Percentiles rank a stretch among this genome's conserved stretches.
Conservation (phyloP, 306 rosid species). For the Vigna nakashimae region DNA sequence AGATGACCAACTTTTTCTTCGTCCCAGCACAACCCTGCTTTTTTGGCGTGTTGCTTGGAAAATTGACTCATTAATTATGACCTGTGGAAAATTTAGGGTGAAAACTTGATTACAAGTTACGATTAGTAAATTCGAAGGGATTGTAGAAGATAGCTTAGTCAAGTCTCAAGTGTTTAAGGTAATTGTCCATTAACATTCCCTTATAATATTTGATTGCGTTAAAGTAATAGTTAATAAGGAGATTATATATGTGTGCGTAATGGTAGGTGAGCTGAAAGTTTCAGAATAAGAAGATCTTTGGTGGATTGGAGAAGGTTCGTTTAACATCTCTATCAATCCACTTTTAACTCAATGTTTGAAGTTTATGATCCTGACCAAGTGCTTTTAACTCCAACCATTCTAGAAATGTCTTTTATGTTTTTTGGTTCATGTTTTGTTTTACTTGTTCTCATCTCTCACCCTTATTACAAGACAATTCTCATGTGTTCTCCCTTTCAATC, state of each 20-base stretch:
- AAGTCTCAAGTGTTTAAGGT: neutral
- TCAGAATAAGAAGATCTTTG: no score
- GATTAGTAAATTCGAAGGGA: conserved; percentile 13
- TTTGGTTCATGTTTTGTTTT: neutral
- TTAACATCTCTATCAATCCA: no score
- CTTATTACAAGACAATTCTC: neutral
- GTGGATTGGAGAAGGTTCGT: no score
- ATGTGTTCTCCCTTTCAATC: neutral
- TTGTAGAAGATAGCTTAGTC: neutral
- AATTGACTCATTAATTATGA: neutral
- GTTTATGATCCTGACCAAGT: neutral
- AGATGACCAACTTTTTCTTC: neutral
- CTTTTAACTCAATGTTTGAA: no score
- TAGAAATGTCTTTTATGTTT: neutral
- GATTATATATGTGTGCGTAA: conserved; percentile 4
- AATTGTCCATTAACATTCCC: conserved; percentile 30
- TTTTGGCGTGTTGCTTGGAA: conserved; percentile 15
- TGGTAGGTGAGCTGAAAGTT: conserved; percentile 30
- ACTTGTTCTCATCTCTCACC: neutral
- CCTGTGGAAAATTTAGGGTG: conserved; percentile 2
- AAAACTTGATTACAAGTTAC: conserved; percentile 1
- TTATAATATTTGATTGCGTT: neutral
- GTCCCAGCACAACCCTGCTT: neutral
- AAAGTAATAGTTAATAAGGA: neutral
- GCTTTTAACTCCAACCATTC: neutral